Percentiles rank a stretch among this genome's conserved stretches.
Evolutionary conservation across 1,139 yeast species (phyloP).

Genomic region (Candida tropicalis): DNA sequence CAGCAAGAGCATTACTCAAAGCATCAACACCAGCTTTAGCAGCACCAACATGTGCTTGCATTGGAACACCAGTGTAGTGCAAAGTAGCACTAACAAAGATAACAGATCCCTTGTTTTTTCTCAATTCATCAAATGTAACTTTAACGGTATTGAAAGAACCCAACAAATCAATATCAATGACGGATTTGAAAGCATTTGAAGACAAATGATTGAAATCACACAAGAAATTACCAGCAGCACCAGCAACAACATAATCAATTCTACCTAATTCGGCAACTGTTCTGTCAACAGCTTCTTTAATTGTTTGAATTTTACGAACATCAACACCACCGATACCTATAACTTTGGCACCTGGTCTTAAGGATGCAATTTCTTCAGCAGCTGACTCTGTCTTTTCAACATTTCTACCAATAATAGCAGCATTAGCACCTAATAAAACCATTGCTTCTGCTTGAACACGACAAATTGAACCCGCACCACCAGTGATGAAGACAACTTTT

Average conservation of each 20-base stretch:
- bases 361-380: conserved; percentile 61
- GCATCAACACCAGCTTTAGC: conserved; percentile 98
- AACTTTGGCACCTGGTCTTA: conserved; percentile 69
- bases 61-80: conserved; percentile 89
- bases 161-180: conserved; percentile 79
- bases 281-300: conserved; percentile 62
- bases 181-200: conserved; percentile 86
- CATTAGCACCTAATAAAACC: conserved; percentile 83
- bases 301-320: conserved; percentile 67
- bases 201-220: conserved; percentile 80
- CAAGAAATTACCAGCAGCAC: conserved; percentile 95
- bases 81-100: conserved; percentile 91
- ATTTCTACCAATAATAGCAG: conserved; percentile 84
- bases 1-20: conserved; percentile 79
- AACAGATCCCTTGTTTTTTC: conserved; percentile 68
- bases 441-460: conserved; percentile 88
- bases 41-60: conserved; percentile 89
- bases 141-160: conserved; percentile 91
- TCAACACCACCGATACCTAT: conserved; percentile 75
- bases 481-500: conserved; percentile 90
- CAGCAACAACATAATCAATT: conserved; percentile 87
- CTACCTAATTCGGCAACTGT: conserved; percentile 71
- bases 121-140: conserved; percentile 72
- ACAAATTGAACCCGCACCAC: conserved; percentile 96
- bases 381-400: conserved; percentile 64